These are phyloP conservation scores for Reutealis trisperma DNA, from an alignment of 345 rosid species.

Conservation along the genomic window DNA sequence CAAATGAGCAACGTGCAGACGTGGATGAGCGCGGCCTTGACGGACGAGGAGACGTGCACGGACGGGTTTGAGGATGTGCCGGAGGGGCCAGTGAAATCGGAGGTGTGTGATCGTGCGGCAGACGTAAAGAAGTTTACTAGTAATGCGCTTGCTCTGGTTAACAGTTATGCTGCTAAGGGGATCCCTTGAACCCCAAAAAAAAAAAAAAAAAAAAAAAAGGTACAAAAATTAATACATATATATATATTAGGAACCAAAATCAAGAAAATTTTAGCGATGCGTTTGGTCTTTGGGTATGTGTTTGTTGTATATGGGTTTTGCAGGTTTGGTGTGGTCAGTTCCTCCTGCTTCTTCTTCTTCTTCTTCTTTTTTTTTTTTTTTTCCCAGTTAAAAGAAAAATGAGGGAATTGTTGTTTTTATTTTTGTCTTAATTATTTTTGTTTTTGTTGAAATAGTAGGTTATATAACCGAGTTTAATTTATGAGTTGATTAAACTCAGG, in stretches of 20 bases:
- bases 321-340: no score
- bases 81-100: conserved; percentile 33
- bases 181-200: conserved; percentile 19
- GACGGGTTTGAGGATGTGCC: conserved; percentile 71
- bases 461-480: conserved; percentile 24
- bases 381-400: no score
- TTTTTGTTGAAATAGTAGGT: background rate
- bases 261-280: no score
- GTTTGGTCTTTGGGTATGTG: background rate
- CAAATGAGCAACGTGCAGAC: conserved; percentile 81
- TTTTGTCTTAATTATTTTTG: no score
- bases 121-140: conserved; percentile 69
- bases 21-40: conserved; percentile 93
- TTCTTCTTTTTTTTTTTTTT: no score
- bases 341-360: no score
- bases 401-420: no score
- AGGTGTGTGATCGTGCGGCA: conserved; percentile 40
- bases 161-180: conserved; percentile 56
- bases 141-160: conserved; percentile 76
- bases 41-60: conserved; percentile 90
- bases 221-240: no score
- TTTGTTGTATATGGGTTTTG: background rate
- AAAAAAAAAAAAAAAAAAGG: no score
- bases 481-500: conserved; percentile 21
- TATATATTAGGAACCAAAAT: no score